phyloP scores from a whole-genome alignment of 2,329 filamentous ascomycete genomes.

The Sporothrix humicola region DNA sequence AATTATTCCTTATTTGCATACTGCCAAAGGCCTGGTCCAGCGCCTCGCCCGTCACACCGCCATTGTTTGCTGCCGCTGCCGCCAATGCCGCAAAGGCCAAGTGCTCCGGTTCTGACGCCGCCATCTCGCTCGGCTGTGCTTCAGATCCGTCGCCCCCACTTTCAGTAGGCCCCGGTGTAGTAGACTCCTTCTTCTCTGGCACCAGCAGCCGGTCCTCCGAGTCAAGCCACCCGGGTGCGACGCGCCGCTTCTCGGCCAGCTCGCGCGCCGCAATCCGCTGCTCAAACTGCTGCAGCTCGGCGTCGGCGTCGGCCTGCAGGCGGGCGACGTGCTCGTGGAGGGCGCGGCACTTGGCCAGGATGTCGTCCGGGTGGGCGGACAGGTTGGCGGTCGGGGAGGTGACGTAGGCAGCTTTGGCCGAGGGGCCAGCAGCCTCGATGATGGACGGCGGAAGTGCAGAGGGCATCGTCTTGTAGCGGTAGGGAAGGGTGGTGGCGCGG shows the following conservation, averaged over 20 bases:
- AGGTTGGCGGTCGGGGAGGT: slow-evolving; percentile 78
- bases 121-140: slow-evolving; percentile 36
- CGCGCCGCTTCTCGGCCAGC: slow-evolving; percentile 76
- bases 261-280: slow-evolving; percentile 68
- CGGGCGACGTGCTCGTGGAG: slow-evolving; percentile 76
- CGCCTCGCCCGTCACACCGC: slow-evolving; percentile 32
- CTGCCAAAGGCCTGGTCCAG: slow-evolving; percentile 37
- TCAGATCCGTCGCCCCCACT: slow-evolving; percentile 38
- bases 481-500: slow-evolving; percentile 86
- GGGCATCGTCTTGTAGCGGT: slow-evolving; percentile 90
- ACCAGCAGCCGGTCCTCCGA: slow-evolving; percentile 72
- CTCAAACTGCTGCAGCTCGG: slow-evolving; percentile 72
- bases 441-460: slow-evolving; percentile 79
- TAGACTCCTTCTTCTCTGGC: slow-evolving; percentile 61
- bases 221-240: slow-evolving; percentile 82
- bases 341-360: slow-evolving; percentile 79
- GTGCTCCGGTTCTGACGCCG: slow-evolving; percentile 31
- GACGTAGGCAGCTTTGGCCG: slow-evolving; percentile 70
- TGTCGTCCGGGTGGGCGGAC: slow-evolving; percentile 84
- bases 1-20: slow-evolving; percentile 25
- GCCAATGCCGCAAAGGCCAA: not conserved
- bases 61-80: not conserved
- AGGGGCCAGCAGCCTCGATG: slow-evolving; percentile 48
- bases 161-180: not conserved
- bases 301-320: slow-evolving; percentile 70